Evolutionary conservation across 140 eudicot species (phyloP), one percentile per base, ranked within the genome.

Genomic region (Flaveria floridana): DNA sequence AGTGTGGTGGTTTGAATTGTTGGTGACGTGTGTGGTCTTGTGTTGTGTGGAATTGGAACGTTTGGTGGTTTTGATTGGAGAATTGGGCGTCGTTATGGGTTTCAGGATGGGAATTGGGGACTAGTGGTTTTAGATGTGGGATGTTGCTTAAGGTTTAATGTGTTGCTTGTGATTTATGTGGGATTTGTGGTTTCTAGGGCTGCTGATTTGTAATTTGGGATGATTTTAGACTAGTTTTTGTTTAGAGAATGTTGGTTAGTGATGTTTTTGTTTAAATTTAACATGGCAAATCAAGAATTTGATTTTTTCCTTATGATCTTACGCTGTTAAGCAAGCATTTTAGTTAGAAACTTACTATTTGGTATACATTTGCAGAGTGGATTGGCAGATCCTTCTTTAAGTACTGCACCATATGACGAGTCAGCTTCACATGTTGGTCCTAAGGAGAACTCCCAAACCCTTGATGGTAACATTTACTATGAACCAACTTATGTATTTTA

Each of bases 311-410:
- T 41, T 53, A n/a, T 15, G 4, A 58, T 21, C 26, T 13, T 26
- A n/a, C 16, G 10, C 10, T 50, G 46, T 53, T 12, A 20, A 23
- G 50, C 25, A 34, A 20, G 41, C 18, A 34, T 76, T 37, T 18
- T 6, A 71, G 71, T 85, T 79, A 16, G 61, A 55, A 72, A 25
- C 75, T 79, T 73, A 77, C 39, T 41, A 3, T 56, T 15, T 50
- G 70, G 68, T 57, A 11, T 28, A 61, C 47, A 34, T 56, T 69
- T 81, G 42, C 95, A 88, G 95, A 83, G 28, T 37, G 83, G 72
- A 64, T 51, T 66, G 13, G 89, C 74, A 21, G 84, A 63, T 69
- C 84, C 71, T 50, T 67, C 84, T 11, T 26, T 65, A 20, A 51
- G 70, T 13, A 47, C 70, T 48, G 77, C 42, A 39, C 70, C 67